A percentile compares a stretch with the other conserved stretches of the same genome.
phyloP scores from a whole-genome alignment of 2,329 filamentous ascomycete genomes.

The Cucurbitaria berberidis region DNA sequence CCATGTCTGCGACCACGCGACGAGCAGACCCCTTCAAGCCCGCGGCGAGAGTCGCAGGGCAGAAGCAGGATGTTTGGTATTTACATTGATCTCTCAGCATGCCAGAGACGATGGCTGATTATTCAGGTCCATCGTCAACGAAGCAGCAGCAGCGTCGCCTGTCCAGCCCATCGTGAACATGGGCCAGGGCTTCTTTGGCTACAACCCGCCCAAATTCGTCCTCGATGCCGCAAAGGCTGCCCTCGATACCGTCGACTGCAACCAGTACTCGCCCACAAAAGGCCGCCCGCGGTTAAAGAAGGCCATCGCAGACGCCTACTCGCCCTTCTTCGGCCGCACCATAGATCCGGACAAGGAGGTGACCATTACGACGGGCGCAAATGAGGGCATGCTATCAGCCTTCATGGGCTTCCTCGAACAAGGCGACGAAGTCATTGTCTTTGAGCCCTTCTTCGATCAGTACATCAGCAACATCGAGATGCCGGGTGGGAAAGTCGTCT shows the following conservation, averaged over 20 bases:
- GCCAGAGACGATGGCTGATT: no score
- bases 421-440: conserved; percentile 95
- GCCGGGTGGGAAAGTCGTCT: conserved; percentile 92
- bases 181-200: conserved; percentile 82
- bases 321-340: conserved; percentile 81
- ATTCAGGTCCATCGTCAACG: conserved; percentile 68
- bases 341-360: conserved; percentile 91
- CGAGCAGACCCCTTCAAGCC: conserved; percentile 58
- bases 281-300: conserved; percentile 90
- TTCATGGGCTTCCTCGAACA: conserved; percentile 98
- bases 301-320: conserved; percentile 91
- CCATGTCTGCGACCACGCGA: conserved; percentile 46
- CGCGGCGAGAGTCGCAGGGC: conserved; percentile 60
- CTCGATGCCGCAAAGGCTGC: conserved; percentile 89
- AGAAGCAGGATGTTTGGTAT: conserved; percentile 66
- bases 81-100: no score
- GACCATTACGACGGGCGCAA: conserved; percentile 90
- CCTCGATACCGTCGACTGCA: conserved; percentile 91
- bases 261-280: conserved; percentile 97
- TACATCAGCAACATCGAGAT: conserved; percentile 99
- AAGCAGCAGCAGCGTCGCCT: conserved; percentile 68
- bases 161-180: conserved; percentile 72
- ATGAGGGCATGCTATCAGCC: conserved; percentile 91
- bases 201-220: conserved; percentile 92
- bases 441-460: conserved; percentile 99